Conservation (phyloP, 345 rosid genomes). For the Gossypium mustelinum region DNA sequence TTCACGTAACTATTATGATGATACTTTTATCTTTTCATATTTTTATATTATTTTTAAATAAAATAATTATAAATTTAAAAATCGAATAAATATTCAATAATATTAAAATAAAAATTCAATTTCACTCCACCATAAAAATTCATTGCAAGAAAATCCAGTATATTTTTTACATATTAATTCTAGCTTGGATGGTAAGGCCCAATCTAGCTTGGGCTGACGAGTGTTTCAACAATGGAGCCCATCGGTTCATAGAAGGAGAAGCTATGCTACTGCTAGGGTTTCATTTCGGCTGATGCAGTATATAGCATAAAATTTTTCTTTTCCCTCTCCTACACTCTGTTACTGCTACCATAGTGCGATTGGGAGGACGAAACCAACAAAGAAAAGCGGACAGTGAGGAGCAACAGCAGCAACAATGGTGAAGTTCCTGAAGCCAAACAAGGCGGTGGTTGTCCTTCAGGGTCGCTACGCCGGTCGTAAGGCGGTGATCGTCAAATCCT, state of each 20-base stretch:
- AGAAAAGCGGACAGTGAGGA: neutral
- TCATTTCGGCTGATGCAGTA: neutral
- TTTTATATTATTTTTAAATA: too few relatives aligned
- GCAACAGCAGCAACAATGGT: conserved; percentile 28
- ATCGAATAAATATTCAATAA: too few relatives aligned
- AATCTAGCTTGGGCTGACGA: neutral
- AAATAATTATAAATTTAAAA: too few relatives aligned
- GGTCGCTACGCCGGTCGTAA: conserved; percentile 53
- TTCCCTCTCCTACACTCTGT: neutral
- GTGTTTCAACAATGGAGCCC: neutral
- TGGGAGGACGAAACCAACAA: neutral
- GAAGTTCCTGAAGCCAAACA: conserved; percentile 40
- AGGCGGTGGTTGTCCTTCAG: conserved; percentile 50
- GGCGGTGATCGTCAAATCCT: conserved; percentile 43
- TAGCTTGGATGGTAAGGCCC: neutral
- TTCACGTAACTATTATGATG: too few relatives aligned
- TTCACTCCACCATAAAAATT: too few relatives aligned
- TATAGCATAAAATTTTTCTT: neutral
- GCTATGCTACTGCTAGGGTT: neutral
- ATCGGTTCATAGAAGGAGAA: too few relatives aligned
- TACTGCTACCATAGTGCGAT: neutral
- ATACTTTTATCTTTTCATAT: too few relatives aligned
- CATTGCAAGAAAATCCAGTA: too few relatives aligned
- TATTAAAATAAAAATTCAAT: too few relatives aligned
- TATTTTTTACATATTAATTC: too few relatives aligned